phyloP scores from a whole-genome alignment of 1,284 basidiomycete genomes.

The Apiotrichum sp. region DNA sequence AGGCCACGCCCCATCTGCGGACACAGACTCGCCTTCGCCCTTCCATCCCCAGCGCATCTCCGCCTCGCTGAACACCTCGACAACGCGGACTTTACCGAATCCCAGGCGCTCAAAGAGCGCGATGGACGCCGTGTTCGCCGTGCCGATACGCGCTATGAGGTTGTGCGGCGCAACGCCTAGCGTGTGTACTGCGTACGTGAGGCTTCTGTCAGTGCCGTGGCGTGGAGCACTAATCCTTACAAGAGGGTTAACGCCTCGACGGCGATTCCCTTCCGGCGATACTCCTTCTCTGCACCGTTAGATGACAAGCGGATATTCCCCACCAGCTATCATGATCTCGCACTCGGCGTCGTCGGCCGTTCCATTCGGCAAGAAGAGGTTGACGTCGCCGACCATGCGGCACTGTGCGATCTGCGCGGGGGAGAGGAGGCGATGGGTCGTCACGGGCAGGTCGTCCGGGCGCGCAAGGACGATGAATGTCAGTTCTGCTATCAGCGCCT shows the following conservation, averaged over 20 bases:
- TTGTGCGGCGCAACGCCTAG: constrained; percentile 22
- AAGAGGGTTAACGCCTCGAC: constrained; percentile 60
- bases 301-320: constrained; percentile 12
- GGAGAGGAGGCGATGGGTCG: constrained; percentile 13
- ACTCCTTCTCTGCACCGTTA: neutral
- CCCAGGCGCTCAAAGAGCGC: constrained; percentile 63
- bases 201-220: constrained; percentile 29
- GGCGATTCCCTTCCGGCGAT: constrained; percentile 48
- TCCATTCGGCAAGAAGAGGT: constrained; percentile 43
- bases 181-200: constrained; percentile 34
- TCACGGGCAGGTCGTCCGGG: constrained; percentile 9
- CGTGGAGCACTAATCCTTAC: constrained; percentile 17
- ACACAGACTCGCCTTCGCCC: neutral
- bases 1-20: neutral
- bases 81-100: constrained; percentile 59
- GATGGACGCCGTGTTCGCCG: constrained; percentile 55
- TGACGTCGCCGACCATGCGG: constrained; percentile 20
- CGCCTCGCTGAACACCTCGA: constrained; percentile 66
- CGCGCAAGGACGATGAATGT: constrained; percentile 81
- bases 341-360: constrained; percentile 57
- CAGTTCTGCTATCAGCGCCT: constrained; percentile 54
- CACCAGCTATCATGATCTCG: constrained; percentile 78
- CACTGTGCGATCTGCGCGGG: constrained; percentile 26
- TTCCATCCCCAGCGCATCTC: constrained; percentile 55
- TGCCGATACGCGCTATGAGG: constrained; percentile 57